phyloP scores from a whole-genome alignment of 2,329 filamentous ascomycete genomes.

The Hypoxylon sp. region DNA sequence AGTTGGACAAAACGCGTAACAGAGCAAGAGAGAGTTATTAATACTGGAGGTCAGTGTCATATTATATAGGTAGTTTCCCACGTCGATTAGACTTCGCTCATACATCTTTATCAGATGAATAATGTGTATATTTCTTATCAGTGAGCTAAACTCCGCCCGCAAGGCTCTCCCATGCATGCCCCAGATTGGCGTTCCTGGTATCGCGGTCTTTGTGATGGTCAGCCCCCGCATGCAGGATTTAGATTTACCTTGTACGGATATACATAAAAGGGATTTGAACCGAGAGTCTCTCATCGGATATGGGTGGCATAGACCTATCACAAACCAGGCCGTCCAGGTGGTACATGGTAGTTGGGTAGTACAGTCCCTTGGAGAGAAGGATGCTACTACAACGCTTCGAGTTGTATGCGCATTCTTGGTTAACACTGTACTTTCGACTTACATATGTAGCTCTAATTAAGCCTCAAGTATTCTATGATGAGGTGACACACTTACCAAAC shows the following conservation, averaged over 20 bases:
- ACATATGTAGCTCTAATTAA: no score
- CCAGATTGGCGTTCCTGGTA: constrained; percentile 25
- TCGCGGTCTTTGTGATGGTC: constrained; percentile 21
- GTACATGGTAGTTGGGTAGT: no score
- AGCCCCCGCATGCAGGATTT: constrained; percentile 34
- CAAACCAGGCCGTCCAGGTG: constrained; percentile 19
- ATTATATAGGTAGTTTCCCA: constrained; percentile 26
- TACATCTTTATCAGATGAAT: constrained; percentile 14
- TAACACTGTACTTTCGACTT: no score
- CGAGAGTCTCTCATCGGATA: constrained; percentile 17
- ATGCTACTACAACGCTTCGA: constrained; percentile 11
- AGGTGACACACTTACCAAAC: no score
- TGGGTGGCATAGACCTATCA: constrained; percentile 20
- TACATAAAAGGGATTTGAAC: constrained; percentile 7
- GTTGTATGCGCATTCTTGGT: no score
- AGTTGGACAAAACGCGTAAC: no score
- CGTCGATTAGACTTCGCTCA: background rate
- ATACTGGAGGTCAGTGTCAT: no score
- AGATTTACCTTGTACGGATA: constrained; percentile 14
- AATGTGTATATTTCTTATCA: constrained; percentile 31
- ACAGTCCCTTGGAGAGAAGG: no score
- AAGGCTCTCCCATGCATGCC: constrained; percentile 26
- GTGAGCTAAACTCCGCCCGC: constrained; percentile 24
- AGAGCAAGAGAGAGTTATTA: no score
- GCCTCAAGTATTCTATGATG: no score